These are phyloP conservation scores for Neurospora africana DNA, from an alignment of 495 filamentous ascomycete species.

Conservation along the genomic window DNA sequence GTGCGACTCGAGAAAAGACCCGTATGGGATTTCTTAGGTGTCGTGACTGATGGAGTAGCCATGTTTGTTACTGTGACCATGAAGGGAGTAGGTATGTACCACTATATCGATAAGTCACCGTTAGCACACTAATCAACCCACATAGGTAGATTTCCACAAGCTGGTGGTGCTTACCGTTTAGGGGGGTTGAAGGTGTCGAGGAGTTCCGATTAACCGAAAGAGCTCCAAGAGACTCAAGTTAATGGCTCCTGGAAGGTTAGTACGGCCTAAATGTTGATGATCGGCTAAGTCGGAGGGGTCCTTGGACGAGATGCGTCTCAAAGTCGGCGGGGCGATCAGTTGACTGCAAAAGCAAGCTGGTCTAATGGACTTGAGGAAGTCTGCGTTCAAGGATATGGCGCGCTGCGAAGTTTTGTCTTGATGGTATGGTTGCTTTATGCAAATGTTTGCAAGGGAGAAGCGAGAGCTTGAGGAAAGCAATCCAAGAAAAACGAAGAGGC, in stretches of 20 bases:
- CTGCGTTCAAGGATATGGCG: conserved; percentile 17
- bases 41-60: conserved; percentile 82
- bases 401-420: conserved; percentile 1
- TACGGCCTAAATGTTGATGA: conserved; percentile 38
- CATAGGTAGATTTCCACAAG: neutral
- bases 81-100: conserved; percentile 21
- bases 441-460: conserved; percentile 10
- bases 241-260: conserved; percentile 54
- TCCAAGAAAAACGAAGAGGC: conserved; percentile 6
- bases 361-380: conserved; percentile 31
- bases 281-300: conserved; percentile 39
- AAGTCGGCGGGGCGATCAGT: conserved; percentile 39
- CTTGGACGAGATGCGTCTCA: conserved; percentile 23
- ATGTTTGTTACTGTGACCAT: conserved; percentile 44
- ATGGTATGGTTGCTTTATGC: conserved; percentile 9
- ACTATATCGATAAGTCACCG: conserved; percentile 32
- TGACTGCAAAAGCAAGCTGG: conserved; percentile 30
- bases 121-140: conserved; percentile 6
- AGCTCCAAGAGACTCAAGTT: conserved; percentile 54
- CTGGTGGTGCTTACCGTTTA: conserved; percentile 34
- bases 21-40: conserved; percentile 86
- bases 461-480: conserved; percentile 23
- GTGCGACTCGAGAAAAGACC: conserved; percentile 87
- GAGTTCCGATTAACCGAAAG: conserved; percentile 36
- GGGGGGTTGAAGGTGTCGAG: conserved; percentile 8